A percentile compares a stretch with the other conserved stretches of the same genome.
Conservation (phyloP, 2,329 filamentous ascomycete genomes). For the Ascochyta lentis region DNA sequence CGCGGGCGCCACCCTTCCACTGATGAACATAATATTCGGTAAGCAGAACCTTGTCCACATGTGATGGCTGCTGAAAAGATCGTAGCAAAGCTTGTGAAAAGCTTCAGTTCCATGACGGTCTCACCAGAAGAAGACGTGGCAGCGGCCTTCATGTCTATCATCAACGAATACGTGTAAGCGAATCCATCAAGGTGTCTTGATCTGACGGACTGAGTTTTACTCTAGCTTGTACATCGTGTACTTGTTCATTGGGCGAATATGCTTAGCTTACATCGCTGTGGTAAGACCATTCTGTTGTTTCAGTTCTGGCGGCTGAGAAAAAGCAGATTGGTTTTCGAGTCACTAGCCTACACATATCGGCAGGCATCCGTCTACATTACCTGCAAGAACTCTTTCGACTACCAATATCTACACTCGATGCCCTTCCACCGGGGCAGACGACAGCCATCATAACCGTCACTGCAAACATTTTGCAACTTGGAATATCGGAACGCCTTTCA, state of each 20-base stretch:
- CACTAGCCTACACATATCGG: constrained; percentile 34
- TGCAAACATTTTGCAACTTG: constrained; percentile 35
- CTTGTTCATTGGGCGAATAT: constrained; percentile 63
- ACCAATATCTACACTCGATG: constrained; percentile 35
- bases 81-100: constrained; percentile 24
- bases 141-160: constrained; percentile 19
- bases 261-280: constrained; percentile 62
- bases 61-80: neutral
- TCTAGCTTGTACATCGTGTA: constrained; percentile 59
- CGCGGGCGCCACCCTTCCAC: constrained; percentile 48
- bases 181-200: neutral
- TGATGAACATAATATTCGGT: constrained; percentile 67
- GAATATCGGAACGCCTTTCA: constrained; percentile 38
- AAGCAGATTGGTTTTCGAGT: constrained; percentile 35
- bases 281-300: constrained; percentile 39
- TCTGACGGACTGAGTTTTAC: neutral
- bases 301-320: constrained; percentile 5
- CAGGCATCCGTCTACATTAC: constrained; percentile 34
- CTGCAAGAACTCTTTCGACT: constrained; percentile 31
- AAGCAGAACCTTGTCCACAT: constrained; percentile 35
- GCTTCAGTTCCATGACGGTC: constrained; percentile 16
- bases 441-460: constrained; percentile 38
- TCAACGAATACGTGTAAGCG: constrained; percentile 29
- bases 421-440: constrained; percentile 36
- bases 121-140: constrained; percentile 4